A percentile compares a stretch with the other conserved stretches of the same genome.
Evolutionary conservation across 345 rosid species (phyloP).

Genomic region (Citrus mangshanensis): DNA sequence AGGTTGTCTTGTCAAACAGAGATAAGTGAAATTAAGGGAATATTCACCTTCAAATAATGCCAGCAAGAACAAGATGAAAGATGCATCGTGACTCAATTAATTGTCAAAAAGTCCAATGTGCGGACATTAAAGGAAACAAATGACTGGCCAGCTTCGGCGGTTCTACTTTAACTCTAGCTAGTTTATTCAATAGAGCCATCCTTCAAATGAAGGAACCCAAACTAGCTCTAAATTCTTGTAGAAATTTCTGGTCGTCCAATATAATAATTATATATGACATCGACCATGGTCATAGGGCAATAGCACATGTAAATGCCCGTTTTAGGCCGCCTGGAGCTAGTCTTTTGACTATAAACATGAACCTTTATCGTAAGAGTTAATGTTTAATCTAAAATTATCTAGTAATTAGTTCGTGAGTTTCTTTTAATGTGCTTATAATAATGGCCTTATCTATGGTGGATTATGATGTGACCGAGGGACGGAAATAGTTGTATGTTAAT

Average conservation of each 20-base stretch:
- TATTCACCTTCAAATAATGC: conserved; percentile 4
- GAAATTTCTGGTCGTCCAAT: not conserved
- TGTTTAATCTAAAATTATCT: too few species aligned
- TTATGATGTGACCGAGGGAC: too few species aligned
- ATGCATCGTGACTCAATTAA: not conserved
- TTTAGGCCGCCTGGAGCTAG: not conserved
- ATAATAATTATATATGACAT: not conserved
- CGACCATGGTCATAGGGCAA: not conserved
- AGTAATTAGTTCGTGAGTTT: too few species aligned
- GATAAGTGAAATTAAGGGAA: not conserved
- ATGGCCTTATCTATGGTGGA: too few species aligned
- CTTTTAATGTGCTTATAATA: too few species aligned
- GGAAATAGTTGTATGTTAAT: too few species aligned
- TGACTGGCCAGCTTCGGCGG: conserved; percentile 10
- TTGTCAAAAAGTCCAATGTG: not conserved
- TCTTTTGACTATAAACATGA: too few species aligned
- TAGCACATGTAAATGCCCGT: not conserved
- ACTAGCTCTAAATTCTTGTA: not conserved
- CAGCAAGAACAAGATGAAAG: not conserved
- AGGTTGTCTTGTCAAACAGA: not conserved
- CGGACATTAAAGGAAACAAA: conserved; percentile 13
- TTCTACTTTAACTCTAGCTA: not conserved
- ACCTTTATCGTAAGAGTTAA: too few species aligned
- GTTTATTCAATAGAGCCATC: not conserved
- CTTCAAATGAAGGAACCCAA: not conserved